These are phyloP conservation scores for Candida loeiensis DNA, from an alignment of 805 yeast species.

Conservation along the genomic window DNA sequence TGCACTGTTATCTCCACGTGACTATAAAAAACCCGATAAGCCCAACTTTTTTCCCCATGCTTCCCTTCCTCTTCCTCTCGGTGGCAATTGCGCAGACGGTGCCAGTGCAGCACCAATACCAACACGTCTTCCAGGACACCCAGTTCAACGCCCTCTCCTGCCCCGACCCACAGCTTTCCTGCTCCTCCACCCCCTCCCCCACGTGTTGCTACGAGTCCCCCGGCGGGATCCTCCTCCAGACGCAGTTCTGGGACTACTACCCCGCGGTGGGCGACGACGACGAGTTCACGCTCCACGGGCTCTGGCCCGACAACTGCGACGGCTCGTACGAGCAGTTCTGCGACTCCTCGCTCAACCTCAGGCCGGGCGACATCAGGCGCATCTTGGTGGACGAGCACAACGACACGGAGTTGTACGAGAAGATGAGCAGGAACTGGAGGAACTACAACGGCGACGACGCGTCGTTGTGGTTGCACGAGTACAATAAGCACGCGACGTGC, in stretches of 20 bases:
- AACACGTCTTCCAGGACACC: constrained; percentile 6
- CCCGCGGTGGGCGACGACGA: constrained; percentile 70
- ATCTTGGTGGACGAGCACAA: constrained; percentile 33
- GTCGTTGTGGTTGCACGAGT: constrained; percentile 83
- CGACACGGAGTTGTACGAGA: constrained; percentile 50
- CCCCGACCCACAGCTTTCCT: constrained; percentile 61
- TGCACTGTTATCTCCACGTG: constrained; percentile 3
- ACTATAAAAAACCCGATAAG: neutral
- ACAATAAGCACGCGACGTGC: constrained; percentile 92
- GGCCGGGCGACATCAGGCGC: constrained; percentile 39
- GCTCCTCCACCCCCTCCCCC: constrained; percentile 35
- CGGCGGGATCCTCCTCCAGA: constrained; percentile 77
- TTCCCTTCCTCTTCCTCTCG: neutral
- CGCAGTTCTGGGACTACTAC: constrained; percentile 90
- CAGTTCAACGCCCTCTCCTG: constrained; percentile 29
- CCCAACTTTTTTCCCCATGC: neutral
- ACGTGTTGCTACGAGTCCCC: constrained; percentile 83
- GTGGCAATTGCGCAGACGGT: neutral
- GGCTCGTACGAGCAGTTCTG: constrained; percentile 83
- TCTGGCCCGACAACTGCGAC: constrained; percentile 87
- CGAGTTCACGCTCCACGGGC: constrained; percentile 76
- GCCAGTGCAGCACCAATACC: neutral
- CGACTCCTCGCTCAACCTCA: constrained; percentile 40
- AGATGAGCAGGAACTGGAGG: constrained; percentile 68
- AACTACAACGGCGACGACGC: constrained; percentile 67